Percentiles rank a stretch among this genome's conserved stretches.
Evolutionary conservation across 768 basidiomycete species (phyloP).

Genomic region (Leucosporidium creatinivorum): DNA sequence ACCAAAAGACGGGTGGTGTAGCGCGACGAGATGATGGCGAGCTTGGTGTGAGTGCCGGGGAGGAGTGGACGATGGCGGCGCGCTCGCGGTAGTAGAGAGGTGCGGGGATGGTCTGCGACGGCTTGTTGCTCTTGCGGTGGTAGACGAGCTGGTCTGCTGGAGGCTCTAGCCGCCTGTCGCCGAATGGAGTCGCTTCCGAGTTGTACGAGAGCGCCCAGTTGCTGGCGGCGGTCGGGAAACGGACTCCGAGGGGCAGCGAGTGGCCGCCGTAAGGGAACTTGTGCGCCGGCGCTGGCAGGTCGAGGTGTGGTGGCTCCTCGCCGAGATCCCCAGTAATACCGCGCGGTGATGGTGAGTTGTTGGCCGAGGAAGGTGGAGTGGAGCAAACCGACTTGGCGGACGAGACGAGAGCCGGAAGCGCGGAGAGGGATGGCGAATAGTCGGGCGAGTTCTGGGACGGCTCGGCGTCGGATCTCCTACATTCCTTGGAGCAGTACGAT

Average conservation of each 20-base stretch:
- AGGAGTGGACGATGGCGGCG: slow-evolving; percentile 23
- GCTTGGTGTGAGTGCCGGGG: slow-evolving; percentile 11
- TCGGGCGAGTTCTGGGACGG: slow-evolving; percentile 19
- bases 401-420: slow-evolving; percentile 21
- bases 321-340: neutral
- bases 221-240: slow-evolving; percentile 1
- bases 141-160: slow-evolving; percentile 8
- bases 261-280: slow-evolving; percentile 15
- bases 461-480: slow-evolving; percentile 17
- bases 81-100: slow-evolving; percentile 29
- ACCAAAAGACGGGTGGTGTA: neutral
- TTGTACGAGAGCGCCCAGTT: slow-evolving; percentile 27
- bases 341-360: slow-evolving; percentile 6
- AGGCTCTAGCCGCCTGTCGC: neutral
- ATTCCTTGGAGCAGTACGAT: slow-evolving; percentile 25
- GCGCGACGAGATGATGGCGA: slow-evolving; percentile 8
- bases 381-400: slow-evolving; percentile 22
- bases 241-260: slow-evolving; percentile 11
- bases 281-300: slow-evolving; percentile 23
- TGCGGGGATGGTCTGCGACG: slow-evolving; percentile 19
- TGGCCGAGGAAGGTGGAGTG: slow-evolving; percentile 23
- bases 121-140: slow-evolving; percentile 16
- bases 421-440: slow-evolving; percentile 23
- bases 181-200: neutral
- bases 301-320: slow-evolving; percentile 22